These are phyloP conservation scores for Pseudocercospora vitis DNA, from an alignment of 2,329 filamentous ascomycete species.

Conservation along the genomic window DNA sequence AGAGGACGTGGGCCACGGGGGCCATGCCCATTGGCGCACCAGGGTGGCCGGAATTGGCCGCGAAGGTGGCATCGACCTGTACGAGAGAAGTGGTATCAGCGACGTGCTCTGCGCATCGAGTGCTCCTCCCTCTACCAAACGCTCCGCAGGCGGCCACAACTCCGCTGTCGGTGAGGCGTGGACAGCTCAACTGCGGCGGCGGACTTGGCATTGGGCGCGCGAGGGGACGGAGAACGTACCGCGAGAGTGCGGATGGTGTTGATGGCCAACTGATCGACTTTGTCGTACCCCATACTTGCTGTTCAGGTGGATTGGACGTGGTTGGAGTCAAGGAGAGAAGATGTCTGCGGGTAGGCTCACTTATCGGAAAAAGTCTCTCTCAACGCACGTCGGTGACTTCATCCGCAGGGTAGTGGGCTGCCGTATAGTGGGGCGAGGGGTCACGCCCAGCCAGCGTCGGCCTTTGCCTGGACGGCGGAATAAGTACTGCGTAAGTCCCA, in stretches of 20 bases:
- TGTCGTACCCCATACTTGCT: constrained; percentile 76
- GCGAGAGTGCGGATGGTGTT: constrained; percentile 78
- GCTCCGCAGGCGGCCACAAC: neutral
- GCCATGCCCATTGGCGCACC: constrained; percentile 98
- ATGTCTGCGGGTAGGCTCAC: neutral
- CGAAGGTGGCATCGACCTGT: constrained; percentile 94
- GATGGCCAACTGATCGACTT: constrained; percentile 86
- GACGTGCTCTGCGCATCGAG: neutral
- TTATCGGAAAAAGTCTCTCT: neutral
- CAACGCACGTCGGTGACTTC: neutral
- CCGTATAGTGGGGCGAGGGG: too few relatives aligned
- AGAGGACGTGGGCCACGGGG: constrained; percentile 92
- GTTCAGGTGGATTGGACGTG: constrained; percentile 12
- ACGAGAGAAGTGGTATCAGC: neutral
- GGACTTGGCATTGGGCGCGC: too few relatives aligned
- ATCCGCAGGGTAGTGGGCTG: neutral
- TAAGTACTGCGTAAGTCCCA: neutral
- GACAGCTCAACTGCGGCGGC: neutral
- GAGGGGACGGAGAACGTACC: constrained; percentile 4
- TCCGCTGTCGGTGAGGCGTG: constrained; percentile 12
- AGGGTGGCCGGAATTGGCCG: constrained; percentile 96
- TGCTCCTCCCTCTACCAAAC: too few relatives aligned
- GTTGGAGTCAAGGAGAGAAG: constrained; percentile 1
- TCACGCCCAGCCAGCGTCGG: too few relatives aligned
- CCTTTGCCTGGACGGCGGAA: neutral